These are phyloP conservation scores for Aspergillus sp. DNA, from an alignment of 2,329 filamentous ascomycete species.

Conservation along the genomic window DNA sequence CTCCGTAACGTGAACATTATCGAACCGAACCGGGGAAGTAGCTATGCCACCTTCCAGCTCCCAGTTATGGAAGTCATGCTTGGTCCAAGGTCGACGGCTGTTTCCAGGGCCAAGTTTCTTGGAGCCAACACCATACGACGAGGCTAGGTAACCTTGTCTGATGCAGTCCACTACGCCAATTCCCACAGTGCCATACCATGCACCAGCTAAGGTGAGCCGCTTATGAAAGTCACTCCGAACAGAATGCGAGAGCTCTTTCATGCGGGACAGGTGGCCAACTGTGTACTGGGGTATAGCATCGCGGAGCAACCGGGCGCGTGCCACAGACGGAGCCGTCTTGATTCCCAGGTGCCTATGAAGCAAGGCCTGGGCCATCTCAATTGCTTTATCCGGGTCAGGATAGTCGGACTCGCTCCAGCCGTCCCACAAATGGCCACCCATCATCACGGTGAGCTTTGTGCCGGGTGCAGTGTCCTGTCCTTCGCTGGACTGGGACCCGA, in stretches of 20 bases:
- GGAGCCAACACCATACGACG: conserved; percentile 42
- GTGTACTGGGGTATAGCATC: conserved; percentile 90
- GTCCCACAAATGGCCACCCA: conserved; percentile 92
- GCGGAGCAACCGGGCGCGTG: conserved; percentile 61
- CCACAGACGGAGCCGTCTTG: conserved; percentile 61
- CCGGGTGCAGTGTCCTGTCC: conserved; percentile 62
- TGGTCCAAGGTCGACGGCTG: conserved; percentile 23
- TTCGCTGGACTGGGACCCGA: conserved; percentile 71
- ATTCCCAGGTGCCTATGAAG: conserved; percentile 76
- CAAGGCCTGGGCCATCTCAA: conserved; percentile 68
- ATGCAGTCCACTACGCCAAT: conserved; percentile 59
- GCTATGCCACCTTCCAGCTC: conserved; percentile 34
- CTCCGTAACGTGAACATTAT: conserved; percentile 15
- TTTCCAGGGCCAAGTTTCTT: conserved; percentile 24
- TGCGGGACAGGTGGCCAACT: conserved; percentile 70
- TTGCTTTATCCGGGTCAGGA: conserved; percentile 67
- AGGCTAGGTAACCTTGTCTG: conserved; percentile 58
- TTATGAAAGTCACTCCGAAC: conserved; percentile 61
- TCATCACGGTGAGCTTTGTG: conserved; percentile 90
- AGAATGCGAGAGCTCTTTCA: conserved; percentile 59
- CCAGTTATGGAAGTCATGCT: conserved; percentile 26
- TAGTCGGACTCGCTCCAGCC: conserved; percentile 55
- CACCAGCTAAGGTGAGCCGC: conserved; percentile 64
- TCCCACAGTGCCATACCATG: conserved; percentile 49
- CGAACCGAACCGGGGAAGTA: conserved; percentile 27